phyloP scores from a whole-genome alignment of 2,329 filamentous ascomycete species.

The Penicillium sp. region DNA sequence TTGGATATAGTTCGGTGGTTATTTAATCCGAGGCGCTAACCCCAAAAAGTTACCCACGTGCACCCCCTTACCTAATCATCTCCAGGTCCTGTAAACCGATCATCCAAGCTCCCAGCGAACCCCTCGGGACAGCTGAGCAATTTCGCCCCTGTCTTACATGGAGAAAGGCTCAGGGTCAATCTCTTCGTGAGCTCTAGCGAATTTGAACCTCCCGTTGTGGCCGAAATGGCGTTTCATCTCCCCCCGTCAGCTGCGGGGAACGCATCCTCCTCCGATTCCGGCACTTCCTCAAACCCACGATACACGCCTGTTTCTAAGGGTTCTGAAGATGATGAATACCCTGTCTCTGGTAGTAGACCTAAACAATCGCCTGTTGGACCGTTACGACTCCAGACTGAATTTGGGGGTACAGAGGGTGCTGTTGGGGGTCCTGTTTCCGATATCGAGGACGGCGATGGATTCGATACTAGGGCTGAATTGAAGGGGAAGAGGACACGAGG shows the following conservation, averaged over 20 bases:
- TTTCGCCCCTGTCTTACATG: not conserved
- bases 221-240: constrained; percentile 26
- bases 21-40: constrained; percentile 5
- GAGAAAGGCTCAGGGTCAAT: not conserved
- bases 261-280: constrained; percentile 30
- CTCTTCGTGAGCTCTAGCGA: not conserved
- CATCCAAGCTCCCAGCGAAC: not conserved
- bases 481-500: constrained; percentile 15
- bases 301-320: constrained; percentile 38
- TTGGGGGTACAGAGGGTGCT: constrained; percentile 19
- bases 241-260: constrained; percentile 27
- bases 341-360: constrained; percentile 4
- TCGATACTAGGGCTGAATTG: constrained; percentile 29
- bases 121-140: not conserved
- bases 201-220: not conserved
- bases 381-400: constrained; percentile 38
- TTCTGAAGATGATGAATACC: constrained; percentile 26
- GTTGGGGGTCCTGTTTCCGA: constrained; percentile 22
- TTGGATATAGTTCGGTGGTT: not conserved
- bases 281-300: constrained; percentile 27
- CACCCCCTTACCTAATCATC: constrained; percentile 12
- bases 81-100: constrained; percentile 3
- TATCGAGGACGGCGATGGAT: constrained; percentile 27
- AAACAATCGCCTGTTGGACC: constrained; percentile 20
- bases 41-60: constrained; percentile 12